These are phyloP conservation scores for Pulveroboletus sp. DNA, from an alignment of 768 basidiomycete genomes.

Conservation along the genomic window DNA sequence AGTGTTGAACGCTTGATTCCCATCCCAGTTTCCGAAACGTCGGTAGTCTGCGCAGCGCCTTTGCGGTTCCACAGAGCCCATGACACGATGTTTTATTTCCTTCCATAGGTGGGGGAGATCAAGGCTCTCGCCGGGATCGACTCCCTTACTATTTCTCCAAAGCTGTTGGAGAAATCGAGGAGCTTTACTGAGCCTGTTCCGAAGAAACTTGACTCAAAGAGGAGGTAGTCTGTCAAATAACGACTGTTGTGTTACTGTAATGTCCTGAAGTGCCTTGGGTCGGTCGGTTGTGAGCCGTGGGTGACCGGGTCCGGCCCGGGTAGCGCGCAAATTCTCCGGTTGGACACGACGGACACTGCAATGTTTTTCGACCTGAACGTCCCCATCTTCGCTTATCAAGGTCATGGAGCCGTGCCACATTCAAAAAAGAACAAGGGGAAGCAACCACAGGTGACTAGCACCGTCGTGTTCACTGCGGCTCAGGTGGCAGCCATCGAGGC, in stretches of 20 bases:
- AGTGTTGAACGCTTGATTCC: conserved; percentile 37
- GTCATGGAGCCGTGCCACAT: conserved; percentile 5
- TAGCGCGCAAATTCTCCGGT: too few species aligned
- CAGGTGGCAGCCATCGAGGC: conserved; percentile 58
- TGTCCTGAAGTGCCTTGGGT: too few species aligned
- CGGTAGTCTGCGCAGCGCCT: conserved; percentile 22
- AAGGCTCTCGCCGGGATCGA: conserved; percentile 91
- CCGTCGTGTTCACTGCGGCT: conserved; percentile 43
- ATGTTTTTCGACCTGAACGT: conserved; percentile 73
- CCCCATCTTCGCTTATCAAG: conserved; percentile 36
- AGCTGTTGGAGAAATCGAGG: conserved; percentile 85
- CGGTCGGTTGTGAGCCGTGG: too few species aligned
- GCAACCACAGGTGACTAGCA: conserved; percentile 32
- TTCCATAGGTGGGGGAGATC: conserved; percentile 76
- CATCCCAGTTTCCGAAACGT: conserved; percentile 80
- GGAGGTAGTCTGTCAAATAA: conserved; percentile 31
- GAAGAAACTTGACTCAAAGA: conserved; percentile 69
- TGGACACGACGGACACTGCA: neutral
- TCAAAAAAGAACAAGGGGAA: conserved; percentile 30
- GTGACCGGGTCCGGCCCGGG: neutral
- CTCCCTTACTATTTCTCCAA: conserved; percentile 90
- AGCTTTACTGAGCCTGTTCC: conserved; percentile 66
- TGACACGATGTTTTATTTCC: neutral
- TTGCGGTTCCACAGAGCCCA: neutral
- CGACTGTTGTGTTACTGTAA: too few species aligned